Percentiles rank a stretch among this genome's conserved stretches.
These are phyloP conservation scores for Tulasnella sp. DNA, from an alignment of 768 basidiomycete genomes.

Conservation along the genomic window DNA sequence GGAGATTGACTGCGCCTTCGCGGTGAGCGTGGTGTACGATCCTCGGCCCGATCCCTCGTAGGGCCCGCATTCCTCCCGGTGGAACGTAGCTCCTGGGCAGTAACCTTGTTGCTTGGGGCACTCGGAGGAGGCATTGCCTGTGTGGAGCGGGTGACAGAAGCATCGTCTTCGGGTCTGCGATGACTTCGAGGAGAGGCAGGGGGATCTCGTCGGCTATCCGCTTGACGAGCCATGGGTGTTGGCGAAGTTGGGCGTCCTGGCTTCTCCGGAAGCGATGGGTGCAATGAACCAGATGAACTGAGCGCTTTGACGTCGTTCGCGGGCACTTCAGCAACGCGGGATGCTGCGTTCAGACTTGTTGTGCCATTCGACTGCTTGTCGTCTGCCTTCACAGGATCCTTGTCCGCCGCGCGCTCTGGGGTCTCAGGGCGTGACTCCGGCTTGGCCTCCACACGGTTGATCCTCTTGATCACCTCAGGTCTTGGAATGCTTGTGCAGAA, in stretches of 20 bases:
- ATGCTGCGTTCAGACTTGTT: no score
- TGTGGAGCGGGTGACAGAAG: background rate
- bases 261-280: background rate
- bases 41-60: background rate
- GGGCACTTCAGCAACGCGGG: background rate
- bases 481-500: background rate
- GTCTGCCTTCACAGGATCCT: background rate
- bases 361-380: background rate
- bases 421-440: background rate
- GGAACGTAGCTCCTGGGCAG: slow-evolving; percentile 14
- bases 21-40: slow-evolving; percentile 7
- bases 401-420: no score
- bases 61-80: background rate
- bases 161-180: background rate
- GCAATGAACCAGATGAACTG: no score
- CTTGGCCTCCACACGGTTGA: background rate
- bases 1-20: background rate
- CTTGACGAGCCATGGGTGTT: background rate
- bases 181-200: slow-evolving; percentile 2
- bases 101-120: slow-evolving; percentile 16
- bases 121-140: slow-evolving; percentile 16
- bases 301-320: background rate
- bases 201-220: background rate
- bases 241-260: background rate
- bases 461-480: background rate